Conservation (phyloP, 352 stramenopile genomes). For the Pilasporangium apinafurcum region DNA sequence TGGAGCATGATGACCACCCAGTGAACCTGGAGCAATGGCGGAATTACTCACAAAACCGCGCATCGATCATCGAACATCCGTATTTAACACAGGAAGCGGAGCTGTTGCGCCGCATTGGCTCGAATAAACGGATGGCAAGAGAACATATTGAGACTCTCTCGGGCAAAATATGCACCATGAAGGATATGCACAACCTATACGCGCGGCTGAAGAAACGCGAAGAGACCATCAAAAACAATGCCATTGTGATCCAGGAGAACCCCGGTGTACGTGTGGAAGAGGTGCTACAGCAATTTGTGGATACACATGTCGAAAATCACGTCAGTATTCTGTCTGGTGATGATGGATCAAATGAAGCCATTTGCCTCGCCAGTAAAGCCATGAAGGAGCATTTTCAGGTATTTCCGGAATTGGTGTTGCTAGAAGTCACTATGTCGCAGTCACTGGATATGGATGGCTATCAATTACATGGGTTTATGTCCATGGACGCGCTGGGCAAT, state of each 20-base stretch:
- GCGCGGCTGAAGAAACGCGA: conserved; percentile 57
- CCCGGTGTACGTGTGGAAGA: conserved; percentile 31
- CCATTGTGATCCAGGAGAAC: conserved; percentile 15
- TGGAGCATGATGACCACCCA: conserved; percentile 61
- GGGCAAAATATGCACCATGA: conserved; percentile 71
- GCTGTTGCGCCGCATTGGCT: conserved; percentile 59
- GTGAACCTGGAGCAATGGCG: conserved; percentile 62
- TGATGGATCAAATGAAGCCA: conserved; percentile 66
- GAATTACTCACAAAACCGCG: conserved; percentile 77
- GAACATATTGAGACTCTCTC: conserved; percentile 61
- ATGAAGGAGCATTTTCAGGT: conserved; percentile 73
- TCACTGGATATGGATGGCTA: conserved; percentile 26
- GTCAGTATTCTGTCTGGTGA: conserved; percentile 64
- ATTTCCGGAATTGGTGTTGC: conserved; percentile 48
- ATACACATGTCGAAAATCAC: conserved; percentile 66
- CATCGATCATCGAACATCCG: conserved; percentile 58
- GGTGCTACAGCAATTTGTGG: conserved; percentile 62
- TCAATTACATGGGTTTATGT: conserved; percentile 53
- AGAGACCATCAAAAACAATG: conserved; percentile 37
- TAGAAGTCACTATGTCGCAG: conserved; percentile 40
- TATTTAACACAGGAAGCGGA: conserved; percentile 70
- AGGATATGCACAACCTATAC: conserved; percentile 77
- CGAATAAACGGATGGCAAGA: conserved; percentile 54
- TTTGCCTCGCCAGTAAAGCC: conserved; percentile 59
- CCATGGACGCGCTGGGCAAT: conserved; percentile 66